Evolutionary conservation across 805 yeast genomes (phyloP).

Genomic region (Hanseniaspora pseudoguilliermondii): DNA sequence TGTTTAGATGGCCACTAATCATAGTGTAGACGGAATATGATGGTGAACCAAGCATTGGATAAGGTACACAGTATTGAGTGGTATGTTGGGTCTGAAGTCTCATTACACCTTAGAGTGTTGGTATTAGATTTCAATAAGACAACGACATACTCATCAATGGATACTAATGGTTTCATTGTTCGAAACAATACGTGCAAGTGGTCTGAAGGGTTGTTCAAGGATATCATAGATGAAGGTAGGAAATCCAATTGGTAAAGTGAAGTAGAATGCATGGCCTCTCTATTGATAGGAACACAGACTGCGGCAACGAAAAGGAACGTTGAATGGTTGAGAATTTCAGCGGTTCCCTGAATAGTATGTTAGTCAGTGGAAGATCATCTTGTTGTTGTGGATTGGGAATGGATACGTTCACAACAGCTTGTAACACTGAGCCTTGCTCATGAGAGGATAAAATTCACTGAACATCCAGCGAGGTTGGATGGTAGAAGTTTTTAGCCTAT

Average conservation of each 20-base stretch:
- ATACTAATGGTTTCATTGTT: not conserved
- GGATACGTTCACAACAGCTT: not conserved
- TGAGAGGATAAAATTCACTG: not conserved
- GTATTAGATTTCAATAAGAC: not conserved
- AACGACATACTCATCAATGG: not conserved
- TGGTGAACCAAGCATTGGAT: not conserved
- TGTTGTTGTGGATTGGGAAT: not conserved
- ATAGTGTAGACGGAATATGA: not conserved
- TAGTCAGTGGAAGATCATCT: not conserved
- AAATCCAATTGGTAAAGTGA: not conserved
- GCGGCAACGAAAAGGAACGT: not conserved
- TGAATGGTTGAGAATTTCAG: not conserved
- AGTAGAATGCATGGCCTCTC: not conserved
- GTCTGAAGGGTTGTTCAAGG: not conserved
- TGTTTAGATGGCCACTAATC: not conserved
- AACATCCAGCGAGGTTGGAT: not conserved
- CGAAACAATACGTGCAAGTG: not conserved
- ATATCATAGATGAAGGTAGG: not conserved
- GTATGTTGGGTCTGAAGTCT: not conserved
- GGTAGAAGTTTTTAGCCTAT: not conserved
- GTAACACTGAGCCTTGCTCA: not conserved
- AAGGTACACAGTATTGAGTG: not conserved
- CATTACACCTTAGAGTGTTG: not conserved
- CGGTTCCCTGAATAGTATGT: not conserved
- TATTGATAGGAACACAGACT: not conserved